Conservation (phyloP, 768 basidiomycete species). For the Rhizopogon vulgaris region DNA sequence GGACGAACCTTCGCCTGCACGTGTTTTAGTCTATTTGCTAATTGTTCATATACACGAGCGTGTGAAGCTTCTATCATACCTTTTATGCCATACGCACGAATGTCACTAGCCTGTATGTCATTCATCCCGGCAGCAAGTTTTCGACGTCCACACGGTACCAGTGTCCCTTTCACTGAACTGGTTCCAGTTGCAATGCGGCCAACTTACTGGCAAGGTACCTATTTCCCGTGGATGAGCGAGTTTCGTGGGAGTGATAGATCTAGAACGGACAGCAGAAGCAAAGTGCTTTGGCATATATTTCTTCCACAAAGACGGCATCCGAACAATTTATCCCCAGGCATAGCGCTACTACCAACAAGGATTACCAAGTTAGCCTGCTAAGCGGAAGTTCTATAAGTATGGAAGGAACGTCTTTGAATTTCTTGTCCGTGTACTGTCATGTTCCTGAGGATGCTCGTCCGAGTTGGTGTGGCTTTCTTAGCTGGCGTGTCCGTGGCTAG, state of each 20-base stretch:
- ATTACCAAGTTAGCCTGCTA: too few relatives aligned
- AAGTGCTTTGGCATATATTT: too few relatives aligned
- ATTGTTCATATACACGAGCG: too few relatives aligned
- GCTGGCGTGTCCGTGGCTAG: background rate
- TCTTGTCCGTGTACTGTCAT: constrained; percentile 3
- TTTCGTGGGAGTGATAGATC: background rate
- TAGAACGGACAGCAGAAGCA: background rate
- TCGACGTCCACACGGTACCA: too few relatives aligned
- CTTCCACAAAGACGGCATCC: background rate
- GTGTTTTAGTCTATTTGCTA: too few relatives aligned
- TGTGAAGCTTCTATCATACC: too few relatives aligned
- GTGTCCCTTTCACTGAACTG: background rate
- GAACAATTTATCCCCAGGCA: background rate
- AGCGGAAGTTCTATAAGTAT: too few relatives aligned
- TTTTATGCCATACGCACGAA: too few relatives aligned
- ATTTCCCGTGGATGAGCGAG: background rate
- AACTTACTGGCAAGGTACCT: background rate
- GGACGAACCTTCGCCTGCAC: too few relatives aligned
- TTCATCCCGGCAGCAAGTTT: too few relatives aligned
- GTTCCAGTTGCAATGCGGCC: background rate
- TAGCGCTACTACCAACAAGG: too few relatives aligned
- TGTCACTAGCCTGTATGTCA: too few relatives aligned
- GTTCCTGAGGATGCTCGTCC: constrained; percentile 5
- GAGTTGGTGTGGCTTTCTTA: background rate
- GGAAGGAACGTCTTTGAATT: background rate